phyloP scores from a whole-genome alignment of 2,329 filamentous ascomycete genomes.

The Drechmeria coniospora region DNA sequence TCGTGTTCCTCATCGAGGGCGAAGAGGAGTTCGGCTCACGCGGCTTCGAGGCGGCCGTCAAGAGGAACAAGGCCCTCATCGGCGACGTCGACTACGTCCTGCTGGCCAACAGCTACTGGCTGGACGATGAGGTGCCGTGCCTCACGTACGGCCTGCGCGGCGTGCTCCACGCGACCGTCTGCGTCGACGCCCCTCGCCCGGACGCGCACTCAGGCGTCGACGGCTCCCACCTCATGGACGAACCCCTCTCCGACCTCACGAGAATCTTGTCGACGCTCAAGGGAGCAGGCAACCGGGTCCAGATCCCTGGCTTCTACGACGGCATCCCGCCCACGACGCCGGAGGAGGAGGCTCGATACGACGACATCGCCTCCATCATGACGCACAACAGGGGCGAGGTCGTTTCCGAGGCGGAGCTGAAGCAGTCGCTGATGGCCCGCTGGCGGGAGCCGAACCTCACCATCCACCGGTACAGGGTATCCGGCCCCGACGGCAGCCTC shows the following conservation, averaged over 20 bases:
- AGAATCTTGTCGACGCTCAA: conserved; percentile 70
- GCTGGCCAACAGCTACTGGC: conserved; percentile 95
- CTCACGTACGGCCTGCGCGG: conserved; percentile 88
- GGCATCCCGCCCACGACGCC: conserved; percentile 59
- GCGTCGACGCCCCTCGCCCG: conserved; percentile 70
- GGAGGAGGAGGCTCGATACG: conserved; percentile 66
- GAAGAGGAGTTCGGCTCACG: conserved; percentile 92
- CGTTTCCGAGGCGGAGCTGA: conserved; percentile 51
- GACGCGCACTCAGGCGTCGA: conserved; percentile 97
- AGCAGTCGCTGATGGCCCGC: conserved; percentile 73
- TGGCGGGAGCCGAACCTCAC: conserved; percentile 95
- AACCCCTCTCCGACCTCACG: conserved; percentile 83
- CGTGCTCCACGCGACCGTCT: conserved; percentile 83
- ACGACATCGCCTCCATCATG: conserved; percentile 67
- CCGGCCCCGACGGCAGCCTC: conserved; percentile 78
- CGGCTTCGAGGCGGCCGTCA: conserved; percentile 75
- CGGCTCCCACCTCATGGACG: conserved; percentile 76
- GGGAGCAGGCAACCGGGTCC: conserved; percentile 62
- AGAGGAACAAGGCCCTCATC: conserved; percentile 66
- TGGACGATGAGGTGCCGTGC: conserved; percentile 90
- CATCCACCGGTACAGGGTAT: conserved; percentile 84
- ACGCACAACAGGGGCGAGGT: conserved; percentile 52
- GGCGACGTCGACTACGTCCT: conserved; percentile 89
- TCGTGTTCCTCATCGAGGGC: conserved; percentile 89
- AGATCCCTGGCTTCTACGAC: conserved; percentile 81